Evolutionary conservation across 805 yeast genomes (phyloP), one percentile per base, ranked within the genome.

Genomic region (Dipodascopsis uninucleata): DNA sequence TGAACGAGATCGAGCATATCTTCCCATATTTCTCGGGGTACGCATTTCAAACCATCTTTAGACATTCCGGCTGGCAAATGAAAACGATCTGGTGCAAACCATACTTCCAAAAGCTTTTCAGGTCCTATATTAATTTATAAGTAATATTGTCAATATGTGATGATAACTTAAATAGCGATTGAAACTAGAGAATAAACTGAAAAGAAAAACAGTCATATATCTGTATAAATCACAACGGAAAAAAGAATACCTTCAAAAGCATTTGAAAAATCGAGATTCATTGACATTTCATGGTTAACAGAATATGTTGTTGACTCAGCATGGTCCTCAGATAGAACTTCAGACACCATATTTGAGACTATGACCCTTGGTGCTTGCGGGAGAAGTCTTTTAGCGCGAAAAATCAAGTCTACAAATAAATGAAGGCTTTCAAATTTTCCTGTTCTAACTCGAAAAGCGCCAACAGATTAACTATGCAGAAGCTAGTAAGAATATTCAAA

Each of bases 71-170:
- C 25, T 1, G 76, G 75, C 16, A 72, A 57, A n/a, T 64, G 55
- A 21, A 61, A 47, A 31, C 69, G 70, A 29, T 71, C 64, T 9
- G 81, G 75, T 57, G 81, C 79, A 62, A 88, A 81, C 96, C 96
- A 89, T 47, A 90, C 71, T 63, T 90, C 96, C 32, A 93, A 71
- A 45, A 90, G 71, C 66, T 90, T 93, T 66, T 90, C 97, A 25
- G 98, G 97, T 5, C 98, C 57, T 52, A 31, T 16, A 18, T 7
- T 23, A 17, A 2, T 20, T 21, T 31, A 21, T n/a, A n/a, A n/a
- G n/a, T n/a, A n/a, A n/a, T n/a, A n/a, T n/a, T n/a, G n/a, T n/a
- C n/a, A n/a, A n/a, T n/a, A n/a, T n/a, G n/a, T n/a, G n/a, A n/a
- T n/a, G n/a, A n/a, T n/a, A n/a, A n/a, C n/a, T n/a, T n/a, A n/a